Percentiles rank a stretch among this genome's conserved stretches.
These are phyloP conservation scores for Hypoxylon fragiforme DNA, from an alignment of 495 filamentous ascomycete genomes.

Conservation along the genomic window DNA sequence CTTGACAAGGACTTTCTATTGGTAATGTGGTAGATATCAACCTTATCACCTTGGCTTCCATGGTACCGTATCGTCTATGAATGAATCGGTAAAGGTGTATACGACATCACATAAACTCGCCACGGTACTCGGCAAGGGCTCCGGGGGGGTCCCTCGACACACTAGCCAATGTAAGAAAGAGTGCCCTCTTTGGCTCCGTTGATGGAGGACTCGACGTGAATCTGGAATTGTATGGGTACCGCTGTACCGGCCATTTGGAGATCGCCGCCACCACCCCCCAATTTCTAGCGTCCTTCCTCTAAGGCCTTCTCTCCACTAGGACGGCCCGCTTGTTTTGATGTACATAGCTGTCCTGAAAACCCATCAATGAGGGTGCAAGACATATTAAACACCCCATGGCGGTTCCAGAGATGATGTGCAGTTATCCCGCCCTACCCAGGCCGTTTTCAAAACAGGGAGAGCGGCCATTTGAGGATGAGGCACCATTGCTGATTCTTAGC, in stretches of 20 bases:
- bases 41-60: not conserved
- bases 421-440: slow-evolving; percentile 14
- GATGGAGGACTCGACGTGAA: slow-evolving; percentile 12
- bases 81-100: slow-evolving; percentile 5
- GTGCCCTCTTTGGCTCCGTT: slow-evolving; percentile 12
- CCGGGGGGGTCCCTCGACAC: slow-evolving; percentile 3
- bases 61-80: not conserved
- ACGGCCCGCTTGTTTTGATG: slow-evolving; percentile 36
- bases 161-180: slow-evolving; percentile 11
- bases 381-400: slow-evolving; percentile 23
- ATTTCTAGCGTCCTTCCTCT: slow-evolving; percentile 34
- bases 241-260: slow-evolving; percentile 34
- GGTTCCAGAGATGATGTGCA: slow-evolving; percentile 21
- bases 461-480: slow-evolving; percentile 17
- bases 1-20: slow-evolving; percentile 25
- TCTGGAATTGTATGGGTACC: slow-evolving; percentile 27
- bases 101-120: slow-evolving; percentile 5
- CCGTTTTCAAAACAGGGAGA: slow-evolving; percentile 13
- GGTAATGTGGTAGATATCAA: slow-evolving; percentile 16
- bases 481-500: slow-evolving; percentile 26
- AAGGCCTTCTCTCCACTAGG: slow-evolving; percentile 33
- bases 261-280: slow-evolving; percentile 35
- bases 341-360: slow-evolving; percentile 19
- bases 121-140: slow-evolving; percentile 13
- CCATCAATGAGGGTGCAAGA: slow-evolving; percentile 24